Base-by-base conservation (phyloP, 2,329 filamentous ascomycete genomes). In the Hymenotorrendiella dingleyae region DNA sequence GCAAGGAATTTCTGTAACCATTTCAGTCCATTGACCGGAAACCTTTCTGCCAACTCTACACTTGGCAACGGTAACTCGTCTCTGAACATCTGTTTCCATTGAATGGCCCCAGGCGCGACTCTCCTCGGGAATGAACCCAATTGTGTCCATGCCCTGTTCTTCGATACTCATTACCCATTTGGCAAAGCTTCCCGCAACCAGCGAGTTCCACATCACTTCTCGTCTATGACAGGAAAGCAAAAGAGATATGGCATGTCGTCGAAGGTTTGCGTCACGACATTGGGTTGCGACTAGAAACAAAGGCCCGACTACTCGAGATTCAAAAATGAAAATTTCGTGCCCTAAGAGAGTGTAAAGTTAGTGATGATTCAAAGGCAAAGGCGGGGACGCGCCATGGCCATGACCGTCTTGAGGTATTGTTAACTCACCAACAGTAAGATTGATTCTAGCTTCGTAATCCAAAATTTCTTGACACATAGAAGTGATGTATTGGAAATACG, bases 151-250 rank as follows among this genome's bases (percentile, higher is more conserved):
- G 19, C 44, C 46, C 33, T 56, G 49, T 23, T 53, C 47, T 39
- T 59, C 57, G 11, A 60, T 42, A 6, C 27, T 29, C 43, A 57
- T 52, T 20, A 58, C 51, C 51, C 53, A 58, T 23, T 48, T 39
- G 3, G 46, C 50, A 2, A 59, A 45, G 19, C 47, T 45, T 0
- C 47, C 56, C 10, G 44, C 27, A 3, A 54, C 36, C 4, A 49
- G 19, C n/a, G 50, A 54, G 27, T 84, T 79, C 78, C 79, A 84
- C 69, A 84, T 80, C 29, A 76, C 78, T 61, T 85, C 81, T 40
- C 79, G 68, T 12, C 80, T 69, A 16, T 78, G 72, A 50, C 75
- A 78, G 48, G 72, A 76, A 39, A 70, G 66, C 32, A 85, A 62
- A 11, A 84, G 64, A 49, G 75, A 69, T 35, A 84, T 80, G 10